These are phyloP conservation scores for Mycena galericulata DNA, from an alignment of 768 basidiomycete species.

Conservation along the genomic window DNA sequence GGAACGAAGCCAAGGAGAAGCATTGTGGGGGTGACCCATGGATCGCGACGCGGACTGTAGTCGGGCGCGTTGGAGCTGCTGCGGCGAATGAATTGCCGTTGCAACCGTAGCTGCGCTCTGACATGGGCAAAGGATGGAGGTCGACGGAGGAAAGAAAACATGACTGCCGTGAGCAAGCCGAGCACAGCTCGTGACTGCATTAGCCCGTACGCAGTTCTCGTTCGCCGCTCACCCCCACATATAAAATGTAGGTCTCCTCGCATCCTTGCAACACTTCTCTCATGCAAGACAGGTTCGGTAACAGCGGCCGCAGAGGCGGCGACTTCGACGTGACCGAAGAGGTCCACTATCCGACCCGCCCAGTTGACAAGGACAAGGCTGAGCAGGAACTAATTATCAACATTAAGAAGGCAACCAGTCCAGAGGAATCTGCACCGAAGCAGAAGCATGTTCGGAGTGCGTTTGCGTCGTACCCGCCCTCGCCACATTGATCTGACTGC, in stretches of 20 bases:
- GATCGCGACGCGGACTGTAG: slow-evolving; percentile 70
- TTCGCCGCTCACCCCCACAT: background rate
- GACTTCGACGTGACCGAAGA: slow-evolving; percentile 83
- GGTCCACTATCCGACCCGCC: slow-evolving; percentile 94
- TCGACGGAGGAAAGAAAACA: slow-evolving; percentile 35
- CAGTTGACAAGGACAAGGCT: slow-evolving; percentile 98
- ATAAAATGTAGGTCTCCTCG: slow-evolving; percentile 20
- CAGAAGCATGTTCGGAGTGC: slow-evolving; percentile 99
- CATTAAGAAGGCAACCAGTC: slow-evolving; percentile 97
- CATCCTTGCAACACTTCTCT: background rate
- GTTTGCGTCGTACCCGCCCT: slow-evolving; percentile 43
- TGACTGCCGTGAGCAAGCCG: slow-evolving; percentile 1
- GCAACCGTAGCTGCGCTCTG: slow-evolving; percentile 11
- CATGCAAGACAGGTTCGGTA: slow-evolving; percentile 50
- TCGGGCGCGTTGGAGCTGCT: slow-evolving; percentile 51
- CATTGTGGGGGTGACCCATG: slow-evolving; percentile 78
- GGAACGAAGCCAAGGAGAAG: slow-evolving; percentile 87
- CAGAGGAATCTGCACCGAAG: slow-evolving; percentile 97
- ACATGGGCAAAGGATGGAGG: slow-evolving; percentile 18
- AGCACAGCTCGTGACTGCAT: background rate
- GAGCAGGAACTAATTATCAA: slow-evolving; percentile 94
- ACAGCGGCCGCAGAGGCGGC: slow-evolving; percentile 44
- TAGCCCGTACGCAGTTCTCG: background rate
- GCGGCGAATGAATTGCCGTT: slow-evolving; percentile 7
- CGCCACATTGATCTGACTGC: slow-evolving; percentile 27